Conservation (phyloP, 2,329 filamentous ascomycete species). For the Aspergillus tamarii region DNA sequence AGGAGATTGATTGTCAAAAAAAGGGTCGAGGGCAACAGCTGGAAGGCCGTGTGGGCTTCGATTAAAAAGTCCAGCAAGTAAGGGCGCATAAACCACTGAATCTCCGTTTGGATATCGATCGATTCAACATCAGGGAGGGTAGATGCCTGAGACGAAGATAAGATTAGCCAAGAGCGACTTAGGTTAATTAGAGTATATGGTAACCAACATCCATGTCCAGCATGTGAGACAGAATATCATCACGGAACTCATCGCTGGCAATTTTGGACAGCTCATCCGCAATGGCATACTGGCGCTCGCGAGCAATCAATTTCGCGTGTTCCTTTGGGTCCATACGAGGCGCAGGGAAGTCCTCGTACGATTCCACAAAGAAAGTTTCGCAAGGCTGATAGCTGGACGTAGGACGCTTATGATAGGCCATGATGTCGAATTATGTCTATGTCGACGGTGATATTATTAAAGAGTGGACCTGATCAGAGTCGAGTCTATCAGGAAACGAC, state of each 20-base stretch:
- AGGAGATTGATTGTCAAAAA: slow-evolving; percentile 96
- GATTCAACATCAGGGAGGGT: slow-evolving; percentile 95
- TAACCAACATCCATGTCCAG: slow-evolving; percentile 79
- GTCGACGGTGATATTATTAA: slow-evolving; percentile 30
- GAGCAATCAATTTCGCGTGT: slow-evolving; percentile 75
- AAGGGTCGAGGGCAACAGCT: slow-evolving; percentile 88
- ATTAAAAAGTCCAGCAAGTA: slow-evolving; percentile 98
- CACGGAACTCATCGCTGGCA: slow-evolving; percentile 87
- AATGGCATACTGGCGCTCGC: slow-evolving; percentile 83
- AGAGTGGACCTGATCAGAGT: slow-evolving; percentile 48
- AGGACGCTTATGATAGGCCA: slow-evolving; percentile 58
- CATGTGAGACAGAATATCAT: slow-evolving; percentile 94
- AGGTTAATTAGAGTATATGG: background rate
- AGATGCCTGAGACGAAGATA: slow-evolving; percentile 60
- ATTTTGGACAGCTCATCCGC: slow-evolving; percentile 84
- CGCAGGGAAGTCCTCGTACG: slow-evolving; percentile 53
- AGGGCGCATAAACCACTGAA: slow-evolving; percentile 99
- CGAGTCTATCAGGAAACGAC: slow-evolving; percentile 43
- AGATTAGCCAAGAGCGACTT: slow-evolving; percentile 28
- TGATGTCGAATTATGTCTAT: slow-evolving; percentile 42
- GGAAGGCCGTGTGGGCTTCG: slow-evolving; percentile 94
- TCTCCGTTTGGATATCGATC: slow-evolving; percentile 98
- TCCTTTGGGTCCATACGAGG: slow-evolving; percentile 70
- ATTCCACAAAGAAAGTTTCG: slow-evolving; percentile 70
- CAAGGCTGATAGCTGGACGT: slow-evolving; percentile 64